phyloP scores from a whole-genome alignment of 2,329 filamentous ascomycete genomes.

The Cordyceps militaris region DNA sequence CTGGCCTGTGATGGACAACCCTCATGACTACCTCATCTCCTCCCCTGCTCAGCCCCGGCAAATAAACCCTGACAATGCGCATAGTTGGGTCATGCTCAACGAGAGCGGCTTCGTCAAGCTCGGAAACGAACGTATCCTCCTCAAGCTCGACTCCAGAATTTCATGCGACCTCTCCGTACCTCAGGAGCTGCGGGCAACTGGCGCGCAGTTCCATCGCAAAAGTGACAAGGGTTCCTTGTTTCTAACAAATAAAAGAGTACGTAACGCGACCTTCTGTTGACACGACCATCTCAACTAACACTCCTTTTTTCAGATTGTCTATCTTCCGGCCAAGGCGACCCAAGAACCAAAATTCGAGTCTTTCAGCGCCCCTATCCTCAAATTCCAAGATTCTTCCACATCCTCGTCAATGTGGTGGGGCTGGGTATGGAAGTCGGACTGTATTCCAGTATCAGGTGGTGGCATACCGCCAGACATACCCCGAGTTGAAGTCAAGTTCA shows the following conservation, averaged over 20 bases:
- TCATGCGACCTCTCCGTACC: constrained; percentile 67
- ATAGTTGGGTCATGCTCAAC: constrained; percentile 87
- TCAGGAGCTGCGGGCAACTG: constrained; percentile 52
- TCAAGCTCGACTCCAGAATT: constrained; percentile 73
- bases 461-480: constrained; percentile 69
- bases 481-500: constrained; percentile 73
- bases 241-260: constrained; percentile 78
- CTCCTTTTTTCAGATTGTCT: constrained; percentile 59
- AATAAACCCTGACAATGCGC: constrained; percentile 46
- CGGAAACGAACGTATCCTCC: constrained; percentile 74
- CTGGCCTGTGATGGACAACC: constrained; percentile 33
- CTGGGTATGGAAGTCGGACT: constrained; percentile 78
- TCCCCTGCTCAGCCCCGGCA: constrained; percentile 26
- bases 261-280: constrained; percentile 19
- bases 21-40: constrained; percentile 35
- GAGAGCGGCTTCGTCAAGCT: constrained; percentile 74
- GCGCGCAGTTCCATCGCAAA: constrained; percentile 59
- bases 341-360: constrained; percentile 61
- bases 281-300: constrained; percentile 9
- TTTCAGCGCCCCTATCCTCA: constrained; percentile 82
- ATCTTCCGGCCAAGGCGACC: constrained; percentile 67
- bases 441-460: constrained; percentile 75
- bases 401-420: constrained; percentile 81
- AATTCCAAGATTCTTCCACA: constrained; percentile 79
- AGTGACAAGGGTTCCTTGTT: constrained; percentile 70